Evolutionary conservation across 1,284 basidiomycete genomes (phyloP).

Genomic region (Ustilago crameri): DNA sequence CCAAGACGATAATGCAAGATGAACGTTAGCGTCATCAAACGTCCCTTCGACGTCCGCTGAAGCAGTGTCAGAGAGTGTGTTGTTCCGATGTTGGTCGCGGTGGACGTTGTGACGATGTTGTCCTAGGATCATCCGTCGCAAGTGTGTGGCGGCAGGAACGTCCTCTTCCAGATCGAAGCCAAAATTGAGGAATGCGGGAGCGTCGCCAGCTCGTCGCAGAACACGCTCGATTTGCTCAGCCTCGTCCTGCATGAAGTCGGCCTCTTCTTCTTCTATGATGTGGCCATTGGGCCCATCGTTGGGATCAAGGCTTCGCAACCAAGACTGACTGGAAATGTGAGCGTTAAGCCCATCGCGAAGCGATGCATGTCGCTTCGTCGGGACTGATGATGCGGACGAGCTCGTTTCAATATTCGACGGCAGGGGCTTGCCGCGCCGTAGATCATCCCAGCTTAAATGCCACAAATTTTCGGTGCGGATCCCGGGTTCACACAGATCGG

Average conservation of each 20-base stretch:
- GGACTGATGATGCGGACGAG: neutral
- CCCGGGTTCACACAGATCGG: slow-evolving; percentile 44
- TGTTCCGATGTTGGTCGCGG: slow-evolving; percentile 1
- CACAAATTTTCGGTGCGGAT: slow-evolving; percentile 42
- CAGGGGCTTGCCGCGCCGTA: neutral
- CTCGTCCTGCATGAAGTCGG: too few relatives aligned
- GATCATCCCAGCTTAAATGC: slow-evolving; percentile 42
- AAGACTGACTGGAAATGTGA: slow-evolving; percentile 34
- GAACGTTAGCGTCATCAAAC: slow-evolving; percentile 13
- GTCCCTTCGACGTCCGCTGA: slow-evolving; percentile 2
- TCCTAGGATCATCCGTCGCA: slow-evolving; percentile 13
- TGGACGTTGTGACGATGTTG: slow-evolving; percentile 9
- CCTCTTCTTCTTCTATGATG: neutral
- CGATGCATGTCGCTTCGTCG: neutral
- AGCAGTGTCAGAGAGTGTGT: slow-evolving; percentile 7
- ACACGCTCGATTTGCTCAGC: slow-evolving; percentile 26
- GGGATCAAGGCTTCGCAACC: slow-evolving; percentile 28
- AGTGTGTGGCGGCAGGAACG: neutral
- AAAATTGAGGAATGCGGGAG: slow-evolving; percentile 33
- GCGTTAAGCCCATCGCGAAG: slow-evolving; percentile 3
- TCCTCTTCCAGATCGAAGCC: slow-evolving; percentile 34
- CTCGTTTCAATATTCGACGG: neutral
- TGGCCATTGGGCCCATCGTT: neutral
- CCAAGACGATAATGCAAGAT: slow-evolving; percentile 9
- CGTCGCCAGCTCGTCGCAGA: slow-evolving; percentile 12